Evolutionary conservation across 352 stramenopile genomes (phyloP).

Genomic region (Pythium rishiriense): DNA sequence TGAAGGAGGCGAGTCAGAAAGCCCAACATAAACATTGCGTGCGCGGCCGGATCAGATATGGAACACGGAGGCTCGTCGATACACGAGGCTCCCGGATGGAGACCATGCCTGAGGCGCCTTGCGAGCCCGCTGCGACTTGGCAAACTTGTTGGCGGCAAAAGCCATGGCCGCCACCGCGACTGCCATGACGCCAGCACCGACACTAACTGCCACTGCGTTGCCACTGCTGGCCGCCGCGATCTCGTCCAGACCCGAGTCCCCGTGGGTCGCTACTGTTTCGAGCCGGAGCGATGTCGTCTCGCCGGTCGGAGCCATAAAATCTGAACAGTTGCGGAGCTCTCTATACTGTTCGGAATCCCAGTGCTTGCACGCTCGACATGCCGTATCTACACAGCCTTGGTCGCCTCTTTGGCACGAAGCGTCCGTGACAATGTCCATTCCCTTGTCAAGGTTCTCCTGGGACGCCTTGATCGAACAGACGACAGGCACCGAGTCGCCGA

Average conservation of each 20-base stretch:
- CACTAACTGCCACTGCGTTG: neutral
- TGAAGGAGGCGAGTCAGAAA: neutral
- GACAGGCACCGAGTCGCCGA: no score
- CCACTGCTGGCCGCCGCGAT: neutral
- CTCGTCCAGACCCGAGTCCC: neutral
- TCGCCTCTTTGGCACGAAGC: neutral
- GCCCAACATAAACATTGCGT: no score
- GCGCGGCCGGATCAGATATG: conserved; percentile 11
- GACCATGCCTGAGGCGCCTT: neutral
- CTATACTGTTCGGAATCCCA: neutral
- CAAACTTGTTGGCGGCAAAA: conserved; percentile 3
- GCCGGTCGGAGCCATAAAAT: neutral
- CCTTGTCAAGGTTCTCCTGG: neutral
- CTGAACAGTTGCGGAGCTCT: neutral
- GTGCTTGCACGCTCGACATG: conserved; percentile 4
- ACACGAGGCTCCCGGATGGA: conserved; percentile 1
- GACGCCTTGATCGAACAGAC: neutral
- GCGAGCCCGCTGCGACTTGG: neutral
- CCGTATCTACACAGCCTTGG: neutral
- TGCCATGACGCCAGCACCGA: neutral
- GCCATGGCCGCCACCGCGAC: conserved; percentile 2
- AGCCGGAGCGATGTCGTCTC: neutral
- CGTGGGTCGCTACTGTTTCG: neutral
- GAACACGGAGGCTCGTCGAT: conserved; percentile 15
- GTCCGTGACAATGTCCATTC: conserved; percentile 6